Percentiles rank a stretch among this genome's conserved stretches.
Conservation (phyloP, 1,139 yeast species). For the Schwanniomyces etchellsii region DNA sequence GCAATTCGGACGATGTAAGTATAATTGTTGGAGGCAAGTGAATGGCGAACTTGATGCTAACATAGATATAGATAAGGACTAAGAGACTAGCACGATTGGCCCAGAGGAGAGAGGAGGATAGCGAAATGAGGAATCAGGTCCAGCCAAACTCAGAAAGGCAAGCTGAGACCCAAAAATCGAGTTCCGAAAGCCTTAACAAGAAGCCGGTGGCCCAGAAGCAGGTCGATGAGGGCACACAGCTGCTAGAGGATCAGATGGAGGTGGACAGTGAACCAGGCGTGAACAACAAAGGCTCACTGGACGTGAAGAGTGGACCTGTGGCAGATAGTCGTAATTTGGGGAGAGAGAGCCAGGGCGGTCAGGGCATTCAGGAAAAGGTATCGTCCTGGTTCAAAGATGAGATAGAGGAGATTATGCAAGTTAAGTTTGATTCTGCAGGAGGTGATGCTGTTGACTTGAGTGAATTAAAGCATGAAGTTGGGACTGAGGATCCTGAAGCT, state of each 20-base stretch:
- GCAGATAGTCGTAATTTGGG: no score
- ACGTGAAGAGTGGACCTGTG: no score
- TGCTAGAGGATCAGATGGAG: no score
- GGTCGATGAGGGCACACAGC: no score
- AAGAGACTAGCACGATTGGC: constrained; percentile 51
- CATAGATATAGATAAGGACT: constrained; percentile 28
- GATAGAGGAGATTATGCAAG: constrained; percentile 36
- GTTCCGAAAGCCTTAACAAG: no score
- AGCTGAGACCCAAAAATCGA: no score
- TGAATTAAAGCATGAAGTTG: no score
- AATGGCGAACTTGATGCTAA: not conserved
- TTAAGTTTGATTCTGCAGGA: constrained; percentile 24
- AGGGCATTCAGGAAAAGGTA: constrained; percentile 18
- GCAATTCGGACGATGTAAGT: constrained; percentile 4
- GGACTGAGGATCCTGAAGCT: no score
- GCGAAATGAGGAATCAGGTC: no score
- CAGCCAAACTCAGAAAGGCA: constrained; percentile 1
- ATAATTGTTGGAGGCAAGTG: not conserved
- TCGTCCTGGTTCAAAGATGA: constrained; percentile 25
- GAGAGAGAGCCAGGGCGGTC: no score
- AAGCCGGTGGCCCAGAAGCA: no score
- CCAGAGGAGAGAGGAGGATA: not conserved
- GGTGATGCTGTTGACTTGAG: no score
- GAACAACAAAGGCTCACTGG: not conserved
- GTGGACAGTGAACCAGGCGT: constrained; percentile 2